Base-by-base conservation (phyloP, 2,329 filamentous ascomycete species). In the Paecilomyces sp. region DNA sequence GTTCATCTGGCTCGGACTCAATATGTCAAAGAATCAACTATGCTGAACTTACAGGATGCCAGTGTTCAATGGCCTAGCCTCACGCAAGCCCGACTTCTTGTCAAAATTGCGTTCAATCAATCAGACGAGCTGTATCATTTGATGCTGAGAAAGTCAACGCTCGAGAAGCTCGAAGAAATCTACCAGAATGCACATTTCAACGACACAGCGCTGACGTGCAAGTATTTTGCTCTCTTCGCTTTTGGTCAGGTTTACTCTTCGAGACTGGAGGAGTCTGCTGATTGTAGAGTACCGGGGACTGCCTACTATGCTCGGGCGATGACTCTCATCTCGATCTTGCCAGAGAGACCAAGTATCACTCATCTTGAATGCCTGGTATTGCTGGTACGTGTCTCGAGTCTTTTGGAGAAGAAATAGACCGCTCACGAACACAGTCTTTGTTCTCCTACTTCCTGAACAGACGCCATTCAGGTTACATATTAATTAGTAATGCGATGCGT, bases 181-280 rank as follows among this genome's bases (percentile, higher is more conserved):
- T 74, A 64, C 65, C 74, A 67, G 52, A 71, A 63, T 2, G 66
- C 62, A 3, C 65, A 67, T 22, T 74, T 74, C 56, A 66, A 71
- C 25, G 67, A 61, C 65, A 50, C 71, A 50, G 15, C 74, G 56
- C 77, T 75, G 66, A 65, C 78, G 11, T 79, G 76, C 65, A 79
- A 79, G 52, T 77, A 79, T 51, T 80, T 77, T 52, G 73, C 74
- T 0, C 62, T 80, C 8, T 79, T 80, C 67, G 76, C 76, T 0
- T 69, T 80, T 50, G 78, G 78, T 0, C 76, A 80, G 56, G 76
- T 77, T 2, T 80, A 80, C 59, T 77, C 77, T 0, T 75, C 76
- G 55, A 66, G 76, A 1, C 72, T 74, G 1, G 60, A 72, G 60
- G 64, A 72, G 58, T 66, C 65, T 1, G 66, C 67, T 15, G 71